Evolutionary conservation across 2,329 filamentous ascomycete genomes (phyloP).

Genomic region (Trichophyton mentagrophytes): DNA sequence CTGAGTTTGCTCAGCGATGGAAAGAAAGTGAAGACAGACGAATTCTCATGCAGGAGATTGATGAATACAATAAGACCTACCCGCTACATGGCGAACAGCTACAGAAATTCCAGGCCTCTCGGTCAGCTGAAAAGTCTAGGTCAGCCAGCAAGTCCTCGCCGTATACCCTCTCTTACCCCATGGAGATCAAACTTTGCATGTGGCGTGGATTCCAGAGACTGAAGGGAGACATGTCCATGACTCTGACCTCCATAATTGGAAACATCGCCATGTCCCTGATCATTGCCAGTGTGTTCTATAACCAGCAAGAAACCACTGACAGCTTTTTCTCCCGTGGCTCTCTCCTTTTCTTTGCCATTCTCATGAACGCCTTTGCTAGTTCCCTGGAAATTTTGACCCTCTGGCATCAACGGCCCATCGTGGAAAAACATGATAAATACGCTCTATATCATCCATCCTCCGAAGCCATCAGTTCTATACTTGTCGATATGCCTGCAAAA

Average conservation of each 20-base stretch:
- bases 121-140: constrained; percentile 33
- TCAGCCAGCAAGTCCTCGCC: constrained; percentile 54
- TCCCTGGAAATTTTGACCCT: constrained; percentile 71
- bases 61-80: constrained; percentile 31
- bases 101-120: constrained; percentile 18
- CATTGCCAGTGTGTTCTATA: constrained; percentile 69
- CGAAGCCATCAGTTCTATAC: constrained; percentile 64
- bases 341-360: constrained; percentile 73
- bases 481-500: constrained; percentile 76
- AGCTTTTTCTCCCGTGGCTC: constrained; percentile 71
- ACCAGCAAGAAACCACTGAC: constrained; percentile 49
- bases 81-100: constrained; percentile 23
- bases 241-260: constrained; percentile 50
- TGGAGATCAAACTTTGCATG: constrained; percentile 68
- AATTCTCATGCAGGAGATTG: constrained; percentile 31
- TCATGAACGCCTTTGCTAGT: constrained; percentile 74
- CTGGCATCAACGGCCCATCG: constrained; percentile 79
- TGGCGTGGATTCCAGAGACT: constrained; percentile 69
- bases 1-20: constrained; percentile 53
- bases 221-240: constrained; percentile 61
- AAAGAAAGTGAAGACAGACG: constrained; percentile 40
- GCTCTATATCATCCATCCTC: constrained; percentile 82
- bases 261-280: constrained; percentile 68
- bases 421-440: constrained; percentile 79
- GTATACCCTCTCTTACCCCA: constrained; percentile 63